These are phyloP conservation scores for Metschnikowia santaceciliae DNA, from an alignment of 805 yeast species.

Conservation along the genomic window DNA sequence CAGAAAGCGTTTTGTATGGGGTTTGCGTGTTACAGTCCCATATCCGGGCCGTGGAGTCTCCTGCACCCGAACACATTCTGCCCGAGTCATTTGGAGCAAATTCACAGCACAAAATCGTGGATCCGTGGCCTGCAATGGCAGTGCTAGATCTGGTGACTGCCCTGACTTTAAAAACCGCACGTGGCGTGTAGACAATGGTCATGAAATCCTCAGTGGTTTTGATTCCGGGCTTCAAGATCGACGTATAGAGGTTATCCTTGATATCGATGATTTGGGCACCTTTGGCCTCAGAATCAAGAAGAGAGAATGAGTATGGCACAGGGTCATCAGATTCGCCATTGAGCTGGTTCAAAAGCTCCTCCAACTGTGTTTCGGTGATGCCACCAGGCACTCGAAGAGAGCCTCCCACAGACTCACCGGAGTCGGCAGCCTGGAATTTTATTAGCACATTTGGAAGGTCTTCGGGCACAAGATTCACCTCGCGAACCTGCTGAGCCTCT, in stretches of 20 bases:
- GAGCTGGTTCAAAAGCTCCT: slow-evolving; percentile 78
- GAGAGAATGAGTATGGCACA: slow-evolving; percentile 82
- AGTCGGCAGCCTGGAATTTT: slow-evolving; percentile 87
- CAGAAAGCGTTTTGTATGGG: slow-evolving; percentile 71
- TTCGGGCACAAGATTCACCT: slow-evolving; percentile 65
- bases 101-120: slow-evolving; percentile 86
- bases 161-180: slow-evolving; percentile 89
- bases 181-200: slow-evolving; percentile 87
- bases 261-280: slow-evolving; percentile 60
- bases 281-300: slow-evolving; percentile 40
- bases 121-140: slow-evolving; percentile 92
- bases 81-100: slow-evolving; percentile 89
- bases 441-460: slow-evolving; percentile 85
- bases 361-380: slow-evolving; percentile 79
- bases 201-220: slow-evolving; percentile 90
- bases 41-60: slow-evolving; percentile 90
- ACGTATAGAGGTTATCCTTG: slow-evolving; percentile 68
- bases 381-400: slow-evolving; percentile 89
- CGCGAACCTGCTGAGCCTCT: slow-evolving; percentile 77
- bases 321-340: slow-evolving; percentile 73
- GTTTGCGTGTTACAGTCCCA: slow-evolving; percentile 98
- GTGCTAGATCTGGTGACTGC: slow-evolving; percentile 89
- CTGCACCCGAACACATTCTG: slow-evolving; percentile 90
- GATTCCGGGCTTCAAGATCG: slow-evolving; percentile 80
- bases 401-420: slow-evolving; percentile 83